A percentile compares a stretch with the other conserved stretches of the same genome.
Evolutionary conservation across 1,284 basidiomycete species (phyloP).

Genomic region (Somion occarium): DNA sequence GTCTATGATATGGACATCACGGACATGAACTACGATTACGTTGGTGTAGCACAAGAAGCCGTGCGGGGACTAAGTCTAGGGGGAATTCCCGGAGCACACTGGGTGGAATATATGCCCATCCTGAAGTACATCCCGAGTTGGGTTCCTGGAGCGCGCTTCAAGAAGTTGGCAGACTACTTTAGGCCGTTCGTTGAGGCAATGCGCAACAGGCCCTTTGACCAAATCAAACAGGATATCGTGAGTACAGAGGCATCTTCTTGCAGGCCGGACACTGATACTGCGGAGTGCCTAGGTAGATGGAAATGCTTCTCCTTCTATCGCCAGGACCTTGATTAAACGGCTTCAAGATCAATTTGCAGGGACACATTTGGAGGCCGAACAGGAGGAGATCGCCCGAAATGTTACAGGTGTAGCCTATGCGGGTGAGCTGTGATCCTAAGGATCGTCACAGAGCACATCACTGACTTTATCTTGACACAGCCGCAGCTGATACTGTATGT

Average conservation of each 20-base stretch:
- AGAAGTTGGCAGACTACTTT: constrained; percentile 11
- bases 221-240: constrained; percentile 9
- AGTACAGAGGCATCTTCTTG: background rate
- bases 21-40: constrained; percentile 4
- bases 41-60: background rate
- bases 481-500: constrained; percentile 5
- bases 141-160: constrained; percentile 14
- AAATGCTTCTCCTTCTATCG: background rate
- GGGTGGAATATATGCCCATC: constrained; percentile 16
- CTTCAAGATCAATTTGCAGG: background rate
- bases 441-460: background rate
- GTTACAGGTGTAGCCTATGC: constrained; percentile 4
- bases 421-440: background rate
- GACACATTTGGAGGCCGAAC: background rate
- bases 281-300: background rate
- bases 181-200: constrained; percentile 4
- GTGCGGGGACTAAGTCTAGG: background rate
- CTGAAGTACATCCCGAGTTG: constrained; percentile 13
- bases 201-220: constrained; percentile 9
- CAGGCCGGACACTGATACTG: background rate
- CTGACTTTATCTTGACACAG: background rate
- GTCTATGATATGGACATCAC: constrained; percentile 6
- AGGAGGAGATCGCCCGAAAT: constrained; percentile 1
- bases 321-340: background rate
- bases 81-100: constrained; percentile 4